Evolutionary conservation across 352 stramenopile genomes (phyloP).

Genomic region (Salisapilia sapeloensis): DNA sequence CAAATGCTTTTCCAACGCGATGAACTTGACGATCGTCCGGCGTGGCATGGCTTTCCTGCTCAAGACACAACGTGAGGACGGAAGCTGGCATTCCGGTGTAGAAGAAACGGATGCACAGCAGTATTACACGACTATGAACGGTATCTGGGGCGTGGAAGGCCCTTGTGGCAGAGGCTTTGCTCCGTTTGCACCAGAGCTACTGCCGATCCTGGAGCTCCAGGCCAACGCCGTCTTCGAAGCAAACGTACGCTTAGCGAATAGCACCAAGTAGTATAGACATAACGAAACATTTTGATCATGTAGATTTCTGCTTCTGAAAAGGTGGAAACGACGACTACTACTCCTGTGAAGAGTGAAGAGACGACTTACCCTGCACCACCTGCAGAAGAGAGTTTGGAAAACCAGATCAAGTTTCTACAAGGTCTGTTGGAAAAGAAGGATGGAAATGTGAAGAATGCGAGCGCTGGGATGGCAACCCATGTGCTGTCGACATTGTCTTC

Average conservation of each 20-base stretch:
- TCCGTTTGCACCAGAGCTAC: conserved; percentile 33
- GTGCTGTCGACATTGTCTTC: conserved; percentile 47
- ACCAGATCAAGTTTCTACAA: conserved; percentile 51
- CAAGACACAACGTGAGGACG: conserved; percentile 31
- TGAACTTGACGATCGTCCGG: conserved; percentile 47
- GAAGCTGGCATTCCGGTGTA: conserved; percentile 19
- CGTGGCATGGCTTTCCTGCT: conserved; percentile 56
- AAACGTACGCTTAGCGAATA: too few species aligned
- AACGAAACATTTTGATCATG: too few species aligned
- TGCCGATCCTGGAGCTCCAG: conserved; percentile 30
- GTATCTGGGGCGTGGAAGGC: conserved; percentile 29
- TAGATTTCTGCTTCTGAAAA: neutral
- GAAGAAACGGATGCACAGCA: conserved; percentile 7
- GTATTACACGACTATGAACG: conserved; percentile 38
- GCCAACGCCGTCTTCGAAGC: conserved; percentile 23
- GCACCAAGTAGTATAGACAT: too few species aligned
- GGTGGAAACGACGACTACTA: neutral
- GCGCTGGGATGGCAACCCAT: conserved; percentile 38
- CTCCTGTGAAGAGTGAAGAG: neutral
- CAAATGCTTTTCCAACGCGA: conserved; percentile 46
- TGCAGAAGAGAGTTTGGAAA: conserved; percentile 31
- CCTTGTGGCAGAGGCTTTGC: conserved; percentile 27
- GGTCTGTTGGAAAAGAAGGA: conserved; percentile 52
- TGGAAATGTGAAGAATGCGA: conserved; percentile 51
- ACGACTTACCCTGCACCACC: conserved; percentile 1